These are phyloP conservation scores for Saccharomycopsis hybrid DNA, from an alignment of 1,139 yeast genomes.

Conservation along the genomic window DNA sequence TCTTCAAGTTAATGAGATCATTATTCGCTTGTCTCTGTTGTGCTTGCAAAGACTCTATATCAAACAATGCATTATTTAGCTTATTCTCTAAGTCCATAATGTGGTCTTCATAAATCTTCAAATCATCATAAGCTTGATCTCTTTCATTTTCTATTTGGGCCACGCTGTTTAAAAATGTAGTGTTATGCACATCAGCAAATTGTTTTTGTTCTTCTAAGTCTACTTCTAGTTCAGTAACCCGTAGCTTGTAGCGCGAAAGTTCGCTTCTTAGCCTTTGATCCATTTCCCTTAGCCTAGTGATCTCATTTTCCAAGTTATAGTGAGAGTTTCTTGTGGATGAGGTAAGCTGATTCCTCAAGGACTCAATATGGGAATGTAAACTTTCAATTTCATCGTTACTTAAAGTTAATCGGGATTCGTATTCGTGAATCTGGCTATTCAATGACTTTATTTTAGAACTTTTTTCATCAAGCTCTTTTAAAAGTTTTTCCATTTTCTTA, in stretches of 20 bases:
- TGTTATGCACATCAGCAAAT: constrained; percentile 6
- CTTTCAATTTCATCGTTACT: constrained; percentile 9
- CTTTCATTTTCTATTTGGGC: constrained; percentile 19
- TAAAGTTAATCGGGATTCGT: constrained; percentile 4
- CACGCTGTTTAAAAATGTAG: constrained; percentile 17
- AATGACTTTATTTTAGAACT: constrained; percentile 17
- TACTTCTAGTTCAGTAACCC: constrained; percentile 24
- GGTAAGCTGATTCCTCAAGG: constrained; percentile 14
- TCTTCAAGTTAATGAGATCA: constrained; percentile 23
- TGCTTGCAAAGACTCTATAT: constrained; percentile 23
- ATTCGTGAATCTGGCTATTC: constrained; percentile 3
- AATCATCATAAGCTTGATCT: constrained; percentile 21
- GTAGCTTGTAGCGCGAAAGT: constrained; percentile 23
- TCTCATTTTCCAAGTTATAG: constrained; percentile 23
- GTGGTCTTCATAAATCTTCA: constrained; percentile 21
- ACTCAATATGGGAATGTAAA: constrained; percentile 9
- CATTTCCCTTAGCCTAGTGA: constrained; percentile 22
- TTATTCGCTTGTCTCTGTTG: constrained; percentile 23
- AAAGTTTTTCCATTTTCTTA: constrained; percentile 24
- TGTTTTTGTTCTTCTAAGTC: constrained; percentile 21
- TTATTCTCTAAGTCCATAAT: constrained; percentile 23
- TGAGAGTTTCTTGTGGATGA: constrained; percentile 4
- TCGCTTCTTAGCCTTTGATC: constrained; percentile 19
- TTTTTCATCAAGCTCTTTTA: constrained; percentile 21
- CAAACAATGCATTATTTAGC: constrained; percentile 22